Conservation (phyloP, 345 rosid species). For the Euphorbia lathyris region DNA sequence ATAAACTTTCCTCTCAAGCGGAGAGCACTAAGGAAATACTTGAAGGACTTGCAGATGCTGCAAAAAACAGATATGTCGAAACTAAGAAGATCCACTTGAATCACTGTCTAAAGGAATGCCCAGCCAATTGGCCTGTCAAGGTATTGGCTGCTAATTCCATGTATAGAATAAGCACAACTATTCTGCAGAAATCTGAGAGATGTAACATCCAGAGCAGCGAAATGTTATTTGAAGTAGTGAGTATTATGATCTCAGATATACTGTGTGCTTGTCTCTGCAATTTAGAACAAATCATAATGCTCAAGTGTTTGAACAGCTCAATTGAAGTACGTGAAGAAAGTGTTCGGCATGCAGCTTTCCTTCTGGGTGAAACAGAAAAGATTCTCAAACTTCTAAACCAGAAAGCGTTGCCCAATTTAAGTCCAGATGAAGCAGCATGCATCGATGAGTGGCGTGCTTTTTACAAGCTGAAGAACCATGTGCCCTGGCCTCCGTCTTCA, state of each 20-base stretch:
- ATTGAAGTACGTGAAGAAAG: constrained; percentile 56
- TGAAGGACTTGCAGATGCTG: constrained; percentile 43
- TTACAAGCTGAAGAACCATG: constrained; percentile 25
- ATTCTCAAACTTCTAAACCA: constrained; percentile 50
- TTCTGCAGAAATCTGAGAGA: constrained; percentile 37
- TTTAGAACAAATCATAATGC: constrained; percentile 40
- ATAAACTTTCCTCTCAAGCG: constrained; percentile 39
- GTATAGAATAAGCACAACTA: constrained; percentile 65
- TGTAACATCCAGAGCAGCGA: constrained; percentile 26
- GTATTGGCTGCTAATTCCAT: constrained; percentile 73
- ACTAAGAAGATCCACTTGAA: constrained; percentile 31
- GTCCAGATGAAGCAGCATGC: constrained; percentile 40
- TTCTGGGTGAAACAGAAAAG: constrained; percentile 58
- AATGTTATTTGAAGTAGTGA: constrained; percentile 40
- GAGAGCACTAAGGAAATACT: constrained; percentile 49
- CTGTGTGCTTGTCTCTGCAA: constrained; percentile 77
- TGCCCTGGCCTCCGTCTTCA: constrained; percentile 12
- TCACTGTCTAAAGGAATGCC: constrained; percentile 38
- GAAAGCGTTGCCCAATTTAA: constrained; percentile 34
- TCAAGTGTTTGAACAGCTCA: constrained; percentile 51
- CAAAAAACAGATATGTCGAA: constrained; percentile 43
- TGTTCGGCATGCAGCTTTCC: constrained; percentile 49
- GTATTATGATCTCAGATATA: constrained; percentile 57
- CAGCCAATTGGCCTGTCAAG: constrained; percentile 71
- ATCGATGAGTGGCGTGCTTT: constrained; percentile 65